phyloP scores from a whole-genome alignment of 768 basidiomycete species.

The Solioccasus polychromus region DNA sequence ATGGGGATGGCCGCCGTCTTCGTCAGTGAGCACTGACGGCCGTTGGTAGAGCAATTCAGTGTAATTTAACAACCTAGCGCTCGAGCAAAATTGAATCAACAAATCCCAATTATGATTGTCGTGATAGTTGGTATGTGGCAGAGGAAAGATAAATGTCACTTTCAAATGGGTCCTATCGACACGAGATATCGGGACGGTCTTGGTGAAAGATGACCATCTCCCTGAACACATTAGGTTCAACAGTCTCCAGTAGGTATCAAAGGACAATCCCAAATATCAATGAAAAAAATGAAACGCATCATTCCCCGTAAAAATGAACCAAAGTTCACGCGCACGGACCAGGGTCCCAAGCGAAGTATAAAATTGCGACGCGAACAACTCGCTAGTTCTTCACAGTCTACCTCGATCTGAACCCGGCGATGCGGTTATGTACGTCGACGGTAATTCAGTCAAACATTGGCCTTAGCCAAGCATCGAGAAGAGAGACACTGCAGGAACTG shows the following conservation, averaged over 20 bases:
- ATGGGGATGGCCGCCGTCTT: slow-evolving; percentile 92
- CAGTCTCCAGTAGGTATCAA: slow-evolving; percentile 38
- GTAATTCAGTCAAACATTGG: slow-evolving; percentile 12
- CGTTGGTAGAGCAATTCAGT: too few relatives aligned
- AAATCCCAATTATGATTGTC: background rate
- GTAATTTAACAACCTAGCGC: background rate
- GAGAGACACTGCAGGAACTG: slow-evolving; percentile 51
- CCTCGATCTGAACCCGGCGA: slow-evolving; percentile 38
- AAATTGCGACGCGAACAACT: slow-evolving; percentile 24
- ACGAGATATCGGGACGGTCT: slow-evolving; percentile 54
- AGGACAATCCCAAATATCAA: slow-evolving; percentile 69
- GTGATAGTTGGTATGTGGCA: background rate
- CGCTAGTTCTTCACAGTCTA: slow-evolving; percentile 37
- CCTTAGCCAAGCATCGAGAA: slow-evolving; percentile 42
- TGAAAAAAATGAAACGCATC: slow-evolving; percentile 15
- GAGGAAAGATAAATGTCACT: slow-evolving; percentile 36
- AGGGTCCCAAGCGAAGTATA: slow-evolving; percentile 18
- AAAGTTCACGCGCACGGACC: slow-evolving; percentile 55
- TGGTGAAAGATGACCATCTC: slow-evolving; percentile 60
- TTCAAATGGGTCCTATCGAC: slow-evolving; percentile 65
- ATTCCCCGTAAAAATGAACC: slow-evolving; percentile 1
- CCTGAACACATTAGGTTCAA: slow-evolving; percentile 58
- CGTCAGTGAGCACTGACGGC: slow-evolving; percentile 70
- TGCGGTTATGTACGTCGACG: slow-evolving; percentile 25
- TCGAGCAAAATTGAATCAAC: background rate